Evolutionary conservation across 2,329 filamentous ascomycete genomes (phyloP).

Genomic region (Chrysoporthe deuterocubensis): DNA sequence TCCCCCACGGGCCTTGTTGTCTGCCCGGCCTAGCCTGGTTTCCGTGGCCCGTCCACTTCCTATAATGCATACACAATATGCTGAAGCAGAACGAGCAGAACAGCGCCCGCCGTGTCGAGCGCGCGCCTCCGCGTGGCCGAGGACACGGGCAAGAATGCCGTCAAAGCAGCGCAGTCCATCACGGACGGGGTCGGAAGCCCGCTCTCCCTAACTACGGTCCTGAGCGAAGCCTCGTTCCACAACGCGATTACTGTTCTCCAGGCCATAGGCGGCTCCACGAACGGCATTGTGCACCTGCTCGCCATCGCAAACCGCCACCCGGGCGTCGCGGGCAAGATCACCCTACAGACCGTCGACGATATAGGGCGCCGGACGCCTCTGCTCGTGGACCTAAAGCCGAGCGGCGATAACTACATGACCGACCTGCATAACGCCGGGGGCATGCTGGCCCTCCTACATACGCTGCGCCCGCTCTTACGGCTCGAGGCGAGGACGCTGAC

Average conservation of each 20-base stretch:
- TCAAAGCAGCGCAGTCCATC: conserved; percentile 57
- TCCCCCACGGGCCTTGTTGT: too few relatives aligned
- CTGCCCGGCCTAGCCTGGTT: too few relatives aligned
- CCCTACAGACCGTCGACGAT: conserved; percentile 76
- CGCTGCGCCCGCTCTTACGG: conserved; percentile 76
- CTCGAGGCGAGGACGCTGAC: conserved; percentile 82
- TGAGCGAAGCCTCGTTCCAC: conserved; percentile 77
- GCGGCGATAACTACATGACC: conserved; percentile 84
- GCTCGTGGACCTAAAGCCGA: conserved; percentile 84
- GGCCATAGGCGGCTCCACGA: conserved; percentile 83
- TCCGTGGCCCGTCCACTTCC: background rate
- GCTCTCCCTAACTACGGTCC: conserved; percentile 54
- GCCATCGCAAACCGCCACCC: conserved; percentile 80
- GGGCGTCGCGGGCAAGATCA: conserved; percentile 64
- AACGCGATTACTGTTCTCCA: conserved; percentile 88
- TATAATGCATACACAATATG: background rate
- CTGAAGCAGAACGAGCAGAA: conserved; percentile 36
- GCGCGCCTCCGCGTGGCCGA: conserved; percentile 81
- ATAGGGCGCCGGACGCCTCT: conserved; percentile 79
- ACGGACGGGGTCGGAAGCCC: conserved; percentile 61
- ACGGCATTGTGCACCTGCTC: conserved; percentile 83
- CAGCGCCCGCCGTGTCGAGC: conserved; percentile 77
- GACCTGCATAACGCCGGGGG: conserved; percentile 90
- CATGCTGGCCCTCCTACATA: conserved; percentile 78
- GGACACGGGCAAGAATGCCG: conserved; percentile 70